Conservation (phyloP, 2,329 filamentous ascomycete genomes). For the Talaromyces amestolkiae region DNA sequence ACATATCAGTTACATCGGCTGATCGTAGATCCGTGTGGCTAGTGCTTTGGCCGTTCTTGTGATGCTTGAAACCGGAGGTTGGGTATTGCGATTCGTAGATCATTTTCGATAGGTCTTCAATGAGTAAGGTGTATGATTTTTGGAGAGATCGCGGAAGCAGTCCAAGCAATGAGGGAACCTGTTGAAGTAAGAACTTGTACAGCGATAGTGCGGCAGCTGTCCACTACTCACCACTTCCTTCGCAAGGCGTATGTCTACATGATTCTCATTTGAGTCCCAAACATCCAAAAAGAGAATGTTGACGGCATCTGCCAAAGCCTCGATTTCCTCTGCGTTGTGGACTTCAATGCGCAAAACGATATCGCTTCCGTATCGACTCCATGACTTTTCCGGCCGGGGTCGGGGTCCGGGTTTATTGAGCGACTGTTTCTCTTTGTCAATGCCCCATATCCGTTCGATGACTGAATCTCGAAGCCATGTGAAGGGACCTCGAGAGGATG, state of each 20-base stretch:
- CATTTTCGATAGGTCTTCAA: slow-evolving; percentile 74
- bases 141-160: slow-evolving; percentile 74
- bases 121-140: slow-evolving; percentile 68
- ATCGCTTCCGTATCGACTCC: slow-evolving; percentile 67
- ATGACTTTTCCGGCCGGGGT: slow-evolving; percentile 37
- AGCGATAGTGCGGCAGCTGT: neutral
- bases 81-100: slow-evolving; percentile 63
- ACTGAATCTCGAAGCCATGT: slow-evolving; percentile 42
- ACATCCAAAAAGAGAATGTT: slow-evolving; percentile 80
- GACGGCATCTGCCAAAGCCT: slow-evolving; percentile 68
- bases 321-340: slow-evolving; percentile 64
- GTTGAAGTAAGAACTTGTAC: slow-evolving; percentile 11
- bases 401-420: slow-evolving; percentile 21
- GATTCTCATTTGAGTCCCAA: slow-evolving; percentile 79
- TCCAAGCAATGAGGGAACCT: slow-evolving; percentile 70
- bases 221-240: slow-evolving; percentile 64
- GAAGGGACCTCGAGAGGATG: slow-evolving; percentile 36
- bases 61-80: slow-evolving; percentile 28
- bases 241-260: slow-evolving; percentile 78
- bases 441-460: slow-evolving; percentile 45
- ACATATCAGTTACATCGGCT: slow-evolving; percentile 59
- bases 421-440: slow-evolving; percentile 28
- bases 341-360: slow-evolving; percentile 89
- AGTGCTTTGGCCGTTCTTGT: neutral
- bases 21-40: slow-evolving; percentile 19